These are phyloP conservation scores for Fistulinella prunicolor DNA, from an alignment of 768 basidiomycete species.

Conservation along the genomic window DNA sequence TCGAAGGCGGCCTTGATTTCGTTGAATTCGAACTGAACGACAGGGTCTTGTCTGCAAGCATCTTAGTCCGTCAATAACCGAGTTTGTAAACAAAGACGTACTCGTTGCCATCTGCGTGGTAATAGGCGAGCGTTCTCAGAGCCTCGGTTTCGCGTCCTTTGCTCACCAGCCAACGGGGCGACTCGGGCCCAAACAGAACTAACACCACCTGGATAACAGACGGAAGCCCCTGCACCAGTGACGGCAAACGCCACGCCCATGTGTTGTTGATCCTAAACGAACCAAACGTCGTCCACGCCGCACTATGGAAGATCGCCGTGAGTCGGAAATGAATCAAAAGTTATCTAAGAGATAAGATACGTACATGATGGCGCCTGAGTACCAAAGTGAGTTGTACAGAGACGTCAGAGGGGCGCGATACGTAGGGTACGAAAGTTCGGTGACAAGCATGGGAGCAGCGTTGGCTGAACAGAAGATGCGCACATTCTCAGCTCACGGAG, in stretches of 20 bases:
- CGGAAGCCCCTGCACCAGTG: conserved; percentile 68
- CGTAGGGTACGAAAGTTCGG: conserved; percentile 78
- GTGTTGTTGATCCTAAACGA: conserved; percentile 64
- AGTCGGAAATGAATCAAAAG: background rate
- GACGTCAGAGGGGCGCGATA: conserved; percentile 80
- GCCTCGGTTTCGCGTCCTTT: conserved; percentile 74
- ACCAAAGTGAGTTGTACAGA: conserved; percentile 83
- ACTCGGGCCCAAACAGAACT: conserved; percentile 74
- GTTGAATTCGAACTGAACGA: conserved; percentile 70
- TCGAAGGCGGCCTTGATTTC: conserved; percentile 80
- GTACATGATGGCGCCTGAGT: conserved; percentile 75
- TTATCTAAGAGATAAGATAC: conserved; percentile 26
- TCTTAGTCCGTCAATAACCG: background rate
- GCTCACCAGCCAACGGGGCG: conserved; percentile 78
- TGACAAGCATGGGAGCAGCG: conserved; percentile 80
- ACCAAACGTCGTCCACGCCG: conserved; percentile 83
- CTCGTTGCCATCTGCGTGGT: conserved; percentile 77
- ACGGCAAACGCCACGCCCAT: conserved; percentile 88
- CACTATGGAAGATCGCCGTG: conserved; percentile 31
- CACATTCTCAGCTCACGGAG: background rate
- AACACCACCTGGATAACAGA: conserved; percentile 64
- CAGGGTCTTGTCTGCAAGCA: conserved; percentile 49
- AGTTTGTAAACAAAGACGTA: conserved; percentile 23
- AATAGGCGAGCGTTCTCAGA: conserved; percentile 67
- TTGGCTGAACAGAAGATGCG: conserved; percentile 39